Evolutionary conservation across 495 filamentous ascomycete genomes (phyloP).

Genomic region (Aspergillus ostianus): DNA sequence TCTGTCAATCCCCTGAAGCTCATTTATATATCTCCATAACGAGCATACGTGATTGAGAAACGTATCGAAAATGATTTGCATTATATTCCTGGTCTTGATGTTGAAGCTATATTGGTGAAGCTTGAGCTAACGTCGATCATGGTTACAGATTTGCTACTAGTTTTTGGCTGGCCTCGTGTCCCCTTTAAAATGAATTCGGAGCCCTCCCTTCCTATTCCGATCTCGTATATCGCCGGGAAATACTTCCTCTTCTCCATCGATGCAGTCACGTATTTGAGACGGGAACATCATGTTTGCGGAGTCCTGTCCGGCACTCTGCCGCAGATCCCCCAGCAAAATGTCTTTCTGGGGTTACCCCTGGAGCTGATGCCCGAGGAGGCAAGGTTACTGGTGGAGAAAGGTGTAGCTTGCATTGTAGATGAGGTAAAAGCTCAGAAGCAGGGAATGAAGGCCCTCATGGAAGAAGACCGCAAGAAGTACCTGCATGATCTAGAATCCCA

Average conservation of each 20-base stretch:
- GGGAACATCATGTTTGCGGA: slow-evolving; percentile 80
- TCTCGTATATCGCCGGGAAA: slow-evolving; percentile 75
- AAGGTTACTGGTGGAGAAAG: slow-evolving; percentile 75
- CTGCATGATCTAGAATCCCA: slow-evolving; percentile 45
- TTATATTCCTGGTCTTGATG: slow-evolving; percentile 12
- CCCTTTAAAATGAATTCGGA: slow-evolving; percentile 31
- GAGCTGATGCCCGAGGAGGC: slow-evolving; percentile 92
- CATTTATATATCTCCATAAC: slow-evolving; percentile 40
- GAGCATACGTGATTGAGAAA: slow-evolving; percentile 52
- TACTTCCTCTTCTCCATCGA: slow-evolving; percentile 90
- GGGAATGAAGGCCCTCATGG: slow-evolving; percentile 56
- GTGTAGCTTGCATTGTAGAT: slow-evolving; percentile 75
- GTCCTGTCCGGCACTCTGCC: slow-evolving; percentile 85
- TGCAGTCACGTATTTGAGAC: slow-evolving; percentile 75
- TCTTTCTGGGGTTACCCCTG: slow-evolving; percentile 85
- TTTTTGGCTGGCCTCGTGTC: slow-evolving; percentile 3
- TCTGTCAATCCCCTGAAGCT: slow-evolving; percentile 91
- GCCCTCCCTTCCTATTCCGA: slow-evolving; percentile 64
- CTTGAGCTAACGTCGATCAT: neutral
- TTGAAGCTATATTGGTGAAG: neutral
- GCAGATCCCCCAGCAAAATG: slow-evolving; percentile 89
- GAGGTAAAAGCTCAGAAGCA: slow-evolving; percentile 65
- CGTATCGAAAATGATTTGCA: slow-evolving; percentile 45
- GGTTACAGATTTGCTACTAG: slow-evolving; percentile 12
- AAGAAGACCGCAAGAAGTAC: slow-evolving; percentile 50